Percentiles rank a stretch among this genome's conserved stretches.
These are phyloP conservation scores for Eucalyptus guilfoylei DNA, from an alignment of 345 rosid species.

Conservation along the genomic window DNA sequence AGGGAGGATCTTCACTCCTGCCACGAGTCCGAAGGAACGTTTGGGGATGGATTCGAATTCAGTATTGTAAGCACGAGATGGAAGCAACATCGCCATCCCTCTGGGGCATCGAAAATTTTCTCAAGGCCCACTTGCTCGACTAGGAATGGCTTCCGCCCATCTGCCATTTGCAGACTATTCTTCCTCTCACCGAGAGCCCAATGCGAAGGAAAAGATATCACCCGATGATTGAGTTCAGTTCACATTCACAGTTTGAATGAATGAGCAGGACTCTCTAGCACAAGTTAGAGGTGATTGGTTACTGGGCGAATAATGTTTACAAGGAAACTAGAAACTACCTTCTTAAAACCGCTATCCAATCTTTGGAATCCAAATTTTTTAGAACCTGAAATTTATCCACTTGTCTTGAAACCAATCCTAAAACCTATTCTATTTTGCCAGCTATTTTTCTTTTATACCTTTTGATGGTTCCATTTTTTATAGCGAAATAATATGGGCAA, in stretches of 20 bases:
- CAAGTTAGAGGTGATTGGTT: not conserved
- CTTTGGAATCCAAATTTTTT: not conserved
- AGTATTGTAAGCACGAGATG: not conserved
- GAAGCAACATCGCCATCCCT: not conserved
- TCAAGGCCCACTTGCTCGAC: not conserved
- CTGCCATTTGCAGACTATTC: not conserved
- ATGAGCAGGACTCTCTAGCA: not conserved
- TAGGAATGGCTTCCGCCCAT: not conserved
- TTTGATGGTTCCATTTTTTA: not conserved
- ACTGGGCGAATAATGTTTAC: fast-evolving
- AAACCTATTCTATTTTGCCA: not conserved
- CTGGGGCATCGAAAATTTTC: not conserved
- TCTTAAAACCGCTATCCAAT: not conserved
- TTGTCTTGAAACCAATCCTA: not conserved
- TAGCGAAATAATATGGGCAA: not conserved
- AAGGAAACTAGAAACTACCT: not conserved
- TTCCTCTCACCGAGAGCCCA: not conserved
- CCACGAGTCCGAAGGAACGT: not conserved
- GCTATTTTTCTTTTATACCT: not conserved
- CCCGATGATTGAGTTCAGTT: no score
- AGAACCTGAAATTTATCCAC: not conserved
- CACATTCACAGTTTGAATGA: not conserved
- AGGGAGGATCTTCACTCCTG: not conserved
- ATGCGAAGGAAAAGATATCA: no score
- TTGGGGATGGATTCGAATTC: not conserved